phyloP scores from a whole-genome alignment of 331 rosid genomes.

The Acacia pycnantha region DNA sequence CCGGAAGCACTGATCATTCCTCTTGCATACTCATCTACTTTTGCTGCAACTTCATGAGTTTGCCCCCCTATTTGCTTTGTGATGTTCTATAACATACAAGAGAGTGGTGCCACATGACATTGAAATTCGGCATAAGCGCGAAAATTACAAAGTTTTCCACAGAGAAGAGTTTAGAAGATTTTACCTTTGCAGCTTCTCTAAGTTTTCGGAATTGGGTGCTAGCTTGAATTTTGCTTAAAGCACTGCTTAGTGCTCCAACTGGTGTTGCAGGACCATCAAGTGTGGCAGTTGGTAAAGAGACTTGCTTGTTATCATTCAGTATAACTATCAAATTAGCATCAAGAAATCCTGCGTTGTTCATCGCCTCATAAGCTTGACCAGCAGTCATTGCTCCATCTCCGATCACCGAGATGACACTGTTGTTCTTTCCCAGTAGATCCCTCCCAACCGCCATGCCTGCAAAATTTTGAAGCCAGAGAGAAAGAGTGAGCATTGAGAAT shows the following conservation, averaged over 20 bases:
- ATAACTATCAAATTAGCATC: slow-evolving; percentile 74
- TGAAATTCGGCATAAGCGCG: slow-evolving; percentile 15
- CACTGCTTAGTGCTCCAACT: slow-evolving; percentile 72
- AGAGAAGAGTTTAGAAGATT: slow-evolving; percentile 15
- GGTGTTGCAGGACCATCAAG: slow-evolving; percentile 92
- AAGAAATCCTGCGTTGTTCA: slow-evolving; percentile 87
- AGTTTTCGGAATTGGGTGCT: slow-evolving; percentile 69
- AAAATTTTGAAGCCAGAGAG: not conserved
- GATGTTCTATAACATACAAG: slow-evolving; percentile 43
- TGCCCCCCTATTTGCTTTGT: slow-evolving; percentile 73
- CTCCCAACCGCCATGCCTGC: slow-evolving; percentile 94
- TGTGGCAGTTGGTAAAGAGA: slow-evolving; percentile 87
- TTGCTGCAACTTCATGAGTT: slow-evolving; percentile 78
- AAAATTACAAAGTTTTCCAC: not conserved
- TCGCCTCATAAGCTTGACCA: slow-evolving; percentile 95
- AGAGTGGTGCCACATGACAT: slow-evolving; percentile 26
- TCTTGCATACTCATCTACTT: slow-evolving; percentile 82
- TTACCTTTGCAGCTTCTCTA: slow-evolving; percentile 86
- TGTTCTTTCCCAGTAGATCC: slow-evolving; percentile 72
- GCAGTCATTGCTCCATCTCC: slow-evolving; percentile 96
- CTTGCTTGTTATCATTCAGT: slow-evolving; percentile 84
- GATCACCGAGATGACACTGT: slow-evolving; percentile 74
- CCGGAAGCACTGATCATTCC: slow-evolving; percentile 76
- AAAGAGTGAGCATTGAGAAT: not conserved
- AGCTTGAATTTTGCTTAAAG: slow-evolving; percentile 77